phyloP scores from a whole-genome alignment of 345 rosid species.

The Zanthoxylum bungeanum region DNA sequence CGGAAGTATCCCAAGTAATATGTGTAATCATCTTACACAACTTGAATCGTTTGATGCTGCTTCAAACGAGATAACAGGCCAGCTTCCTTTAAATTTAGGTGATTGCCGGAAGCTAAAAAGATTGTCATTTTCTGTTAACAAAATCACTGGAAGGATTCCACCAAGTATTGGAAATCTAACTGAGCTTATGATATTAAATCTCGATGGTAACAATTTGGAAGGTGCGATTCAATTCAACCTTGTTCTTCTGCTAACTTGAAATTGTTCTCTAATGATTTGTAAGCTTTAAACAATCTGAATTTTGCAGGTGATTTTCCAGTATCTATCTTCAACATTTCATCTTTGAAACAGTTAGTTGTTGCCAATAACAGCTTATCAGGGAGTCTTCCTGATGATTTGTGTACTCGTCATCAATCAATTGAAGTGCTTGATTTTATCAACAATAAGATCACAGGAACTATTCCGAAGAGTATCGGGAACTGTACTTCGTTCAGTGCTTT shows the following conservation, averaged over 20 bases:
- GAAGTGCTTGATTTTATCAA: not conserved
- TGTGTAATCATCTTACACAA: not conserved
- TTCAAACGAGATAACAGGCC: not conserved
- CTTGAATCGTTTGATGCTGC: not conserved
- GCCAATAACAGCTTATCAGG: slow-evolving; percentile 7
- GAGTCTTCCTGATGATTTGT: not conserved
- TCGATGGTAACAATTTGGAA: not conserved
- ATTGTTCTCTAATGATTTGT: too few relatives aligned
- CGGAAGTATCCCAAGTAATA: slow-evolving; percentile 1
- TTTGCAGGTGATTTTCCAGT: not conserved
- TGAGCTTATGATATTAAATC: not conserved
- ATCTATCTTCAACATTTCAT: not conserved
- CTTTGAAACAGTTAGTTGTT: not conserved
- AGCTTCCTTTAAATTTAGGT: not conserved
- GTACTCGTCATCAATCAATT: not conserved
- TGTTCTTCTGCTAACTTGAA: too few relatives aligned
- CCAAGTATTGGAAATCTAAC: slow-evolving; percentile 8
- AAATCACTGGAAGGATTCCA: slow-evolving; percentile 8
- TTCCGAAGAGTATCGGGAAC: not conserved
- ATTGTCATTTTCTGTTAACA: not conserved
- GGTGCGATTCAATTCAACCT: slow-evolving; percentile 1
- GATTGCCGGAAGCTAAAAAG: not conserved
- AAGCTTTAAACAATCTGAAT: not conserved
- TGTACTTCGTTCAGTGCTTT: not conserved
- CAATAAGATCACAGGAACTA: not conserved